Evolutionary conservation across 768 basidiomycete species (phyloP).

Genomic region (Auriscalpium vulgare): DNA sequence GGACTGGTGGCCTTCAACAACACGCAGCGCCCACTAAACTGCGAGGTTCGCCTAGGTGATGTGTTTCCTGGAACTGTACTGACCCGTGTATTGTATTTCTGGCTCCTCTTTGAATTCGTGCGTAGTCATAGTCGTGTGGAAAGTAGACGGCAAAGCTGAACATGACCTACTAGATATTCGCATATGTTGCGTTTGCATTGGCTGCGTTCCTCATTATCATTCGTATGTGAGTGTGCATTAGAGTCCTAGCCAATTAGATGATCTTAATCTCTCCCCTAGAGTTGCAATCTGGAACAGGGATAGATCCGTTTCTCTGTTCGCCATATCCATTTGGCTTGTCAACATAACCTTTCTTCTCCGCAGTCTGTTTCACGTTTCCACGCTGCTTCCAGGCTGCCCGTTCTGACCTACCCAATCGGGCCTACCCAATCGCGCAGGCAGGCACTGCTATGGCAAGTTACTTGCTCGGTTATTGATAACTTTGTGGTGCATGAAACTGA

Average conservation of each 20-base stretch:
- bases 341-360: conserved; percentile 7
- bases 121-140: neutral
- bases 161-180: conserved; percentile 1
- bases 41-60: neutral
- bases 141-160: neutral
- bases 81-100: conserved; percentile 1
- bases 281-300: conserved; percentile 4
- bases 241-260: neutral
- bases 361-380: neutral
- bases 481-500: too few relatives aligned
- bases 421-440: too few relatives aligned
- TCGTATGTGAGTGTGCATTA: neutral
- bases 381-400: too few relatives aligned
- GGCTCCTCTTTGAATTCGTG: conserved; percentile 4
- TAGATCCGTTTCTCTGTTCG: neutral
- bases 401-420: too few relatives aligned
- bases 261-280: neutral
- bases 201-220: conserved; percentile 3
- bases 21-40: neutral
- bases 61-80: neutral
- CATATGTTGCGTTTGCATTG: neutral
- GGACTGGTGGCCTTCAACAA: neutral
- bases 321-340: neutral
- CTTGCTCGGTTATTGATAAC: too few relatives aligned
- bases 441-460: too few relatives aligned